A percentile compares a stretch with the other conserved stretches of the same genome.
These are phyloP conservation scores for Xylaria sp. DNA, from an alignment of 2,329 filamentous ascomycete genomes.

Conservation along the genomic window DNA sequence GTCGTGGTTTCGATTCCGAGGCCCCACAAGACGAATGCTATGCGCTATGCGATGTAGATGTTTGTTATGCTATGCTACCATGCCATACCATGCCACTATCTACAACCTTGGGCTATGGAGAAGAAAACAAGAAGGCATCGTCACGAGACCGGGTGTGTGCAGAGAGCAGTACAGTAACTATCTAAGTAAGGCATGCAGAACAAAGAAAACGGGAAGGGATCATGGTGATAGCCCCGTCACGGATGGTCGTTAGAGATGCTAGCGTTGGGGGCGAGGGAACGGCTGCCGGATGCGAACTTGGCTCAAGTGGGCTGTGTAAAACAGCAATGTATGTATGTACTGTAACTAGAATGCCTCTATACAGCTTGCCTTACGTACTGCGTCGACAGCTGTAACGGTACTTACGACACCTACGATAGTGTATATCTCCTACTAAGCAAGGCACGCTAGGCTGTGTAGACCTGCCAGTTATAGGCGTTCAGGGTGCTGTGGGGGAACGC, in stretches of 20 bases:
- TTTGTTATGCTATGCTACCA: background rate
- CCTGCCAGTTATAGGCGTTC: background rate
- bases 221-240: slow-evolving; percentile 3
- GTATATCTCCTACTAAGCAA: background rate
- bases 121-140: slow-evolving; percentile 9
- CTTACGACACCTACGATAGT: no score
- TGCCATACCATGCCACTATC: slow-evolving; percentile 1
- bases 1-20: slow-evolving; percentile 17
- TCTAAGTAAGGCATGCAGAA: slow-evolving; percentile 3
- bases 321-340: background rate
- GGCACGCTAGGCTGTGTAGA: background rate
- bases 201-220: slow-evolving; percentile 3
- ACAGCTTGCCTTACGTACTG: no score
- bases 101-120: background rate
- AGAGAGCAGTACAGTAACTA: background rate
- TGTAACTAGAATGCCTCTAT: background rate
- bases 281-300: background rate
- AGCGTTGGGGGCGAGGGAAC: slow-evolving; percentile 10
- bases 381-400: no score
- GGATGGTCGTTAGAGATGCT: slow-evolving; percentile 1
- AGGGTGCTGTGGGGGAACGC: slow-evolving; percentile 24
- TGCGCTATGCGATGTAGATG: slow-evolving; percentile 17
- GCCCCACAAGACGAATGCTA: slow-evolving; percentile 18
- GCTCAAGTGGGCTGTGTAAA: slow-evolving; percentile 20
- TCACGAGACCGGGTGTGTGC: background rate